Base-by-base conservation (phyloP, 345 rosid genomes). In the Raphanus raphanistrum region DNA sequence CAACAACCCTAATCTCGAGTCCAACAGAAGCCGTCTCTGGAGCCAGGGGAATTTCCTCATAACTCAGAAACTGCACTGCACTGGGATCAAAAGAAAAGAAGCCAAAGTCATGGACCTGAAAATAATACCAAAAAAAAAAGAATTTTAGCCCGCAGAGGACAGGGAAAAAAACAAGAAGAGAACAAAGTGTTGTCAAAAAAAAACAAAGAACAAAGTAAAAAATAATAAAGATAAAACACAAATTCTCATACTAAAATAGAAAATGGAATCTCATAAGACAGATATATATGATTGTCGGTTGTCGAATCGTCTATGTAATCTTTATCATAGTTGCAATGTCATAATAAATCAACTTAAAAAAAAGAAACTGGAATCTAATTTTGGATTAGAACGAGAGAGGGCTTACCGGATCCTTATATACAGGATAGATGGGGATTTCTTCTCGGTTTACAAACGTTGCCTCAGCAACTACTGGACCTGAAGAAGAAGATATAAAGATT, bases 71-170 rank as follows among this genome's bases (percentile, higher is more conserved):
- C 66, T 90, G 89, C 61, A 94, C 76, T 11, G 89, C 92, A 79
- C 68, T 66, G 71, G 98, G 97, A 85, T 92, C 87, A 80, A 89
- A 94, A 45, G 86, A 83, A 84, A 89, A 94, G 90, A 94, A 94
- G 72, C 98, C 98, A 82, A 94, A 94, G 83, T 94, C 98, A 87
- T 94, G 98, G 73, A 94, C 97, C 98, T 92, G 83, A 41, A 70
- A 21, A 21, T 21, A 1, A 21, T 21, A 21, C 21, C 21, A 21
- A 41, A 64, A 38, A 73, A 81, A 65, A 80, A 29, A 82, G 12
- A 50, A 57, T 31, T 48, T 80, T 71, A 82, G 79, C 70, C 21
- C 66, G 26, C 8, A 52, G 21, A 21, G 21, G 21, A 25, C 13
- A 9, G 50, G 21, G 21, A 21, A 21, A 21, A 21, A 21, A 21